phyloP scores from a whole-genome alignment of 352 stramenopile genomes.

The Phytophthora pisi region DNA sequence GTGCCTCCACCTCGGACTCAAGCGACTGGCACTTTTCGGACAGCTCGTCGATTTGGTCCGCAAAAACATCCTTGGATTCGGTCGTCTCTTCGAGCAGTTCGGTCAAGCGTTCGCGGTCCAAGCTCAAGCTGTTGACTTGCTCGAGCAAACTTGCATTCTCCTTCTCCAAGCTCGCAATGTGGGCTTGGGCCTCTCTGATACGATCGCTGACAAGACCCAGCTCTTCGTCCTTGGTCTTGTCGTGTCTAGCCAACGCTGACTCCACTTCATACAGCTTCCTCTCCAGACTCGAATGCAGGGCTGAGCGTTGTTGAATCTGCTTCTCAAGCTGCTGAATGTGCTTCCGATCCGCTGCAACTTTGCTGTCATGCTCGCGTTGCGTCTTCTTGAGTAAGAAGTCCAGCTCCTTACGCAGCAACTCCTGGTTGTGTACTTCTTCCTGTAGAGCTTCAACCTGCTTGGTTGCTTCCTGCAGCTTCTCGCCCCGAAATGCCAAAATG shows the following conservation, averaged over 20 bases:
- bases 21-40: constrained; percentile 42
- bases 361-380: constrained; percentile 78
- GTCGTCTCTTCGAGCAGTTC: constrained; percentile 43
- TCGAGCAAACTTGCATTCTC: constrained; percentile 44
- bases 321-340: constrained; percentile 78
- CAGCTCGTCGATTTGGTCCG: constrained; percentile 55
- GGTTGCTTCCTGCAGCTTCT: constrained; percentile 69
- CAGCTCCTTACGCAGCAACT: constrained; percentile 61
- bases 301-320: constrained; percentile 70
- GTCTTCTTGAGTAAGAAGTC: constrained; percentile 75
- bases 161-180: constrained; percentile 40
- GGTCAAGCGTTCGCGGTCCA: constrained; percentile 42
- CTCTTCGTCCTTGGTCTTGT: constrained; percentile 54
- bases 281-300: constrained; percentile 66
- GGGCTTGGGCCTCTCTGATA: constrained; percentile 32
- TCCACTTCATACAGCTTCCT: constrained; percentile 81
- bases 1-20: constrained; percentile 56
- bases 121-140: constrained; percentile 34
- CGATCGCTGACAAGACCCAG: constrained; percentile 41
- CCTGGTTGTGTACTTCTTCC: constrained; percentile 71
- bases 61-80: constrained; percentile 59
- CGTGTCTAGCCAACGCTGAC: constrained; percentile 54
- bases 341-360: constrained; percentile 58
- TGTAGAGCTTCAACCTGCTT: constrained; percentile 55
- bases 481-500: constrained; percentile 72